Conservation (phyloP, 192 early-diverging fungal species). For the Coemansia sp. region DNA sequence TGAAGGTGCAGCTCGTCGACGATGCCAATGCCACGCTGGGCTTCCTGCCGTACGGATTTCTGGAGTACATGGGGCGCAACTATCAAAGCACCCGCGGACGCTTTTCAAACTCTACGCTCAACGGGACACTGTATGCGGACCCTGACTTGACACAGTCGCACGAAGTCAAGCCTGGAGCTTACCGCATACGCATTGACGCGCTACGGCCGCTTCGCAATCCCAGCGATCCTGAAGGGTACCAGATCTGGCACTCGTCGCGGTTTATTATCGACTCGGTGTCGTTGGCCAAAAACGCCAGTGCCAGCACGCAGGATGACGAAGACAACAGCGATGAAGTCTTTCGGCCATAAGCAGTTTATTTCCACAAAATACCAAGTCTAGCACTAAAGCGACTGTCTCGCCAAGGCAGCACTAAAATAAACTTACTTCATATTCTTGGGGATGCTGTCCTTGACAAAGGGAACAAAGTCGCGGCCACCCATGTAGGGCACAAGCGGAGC, state of each 20-base stretch:
- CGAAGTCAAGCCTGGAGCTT: constrained; percentile 28
- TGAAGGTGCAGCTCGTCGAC: constrained; percentile 52
- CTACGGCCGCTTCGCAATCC: constrained; percentile 48
- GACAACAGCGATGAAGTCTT: constrained; percentile 12
- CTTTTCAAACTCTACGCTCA: constrained; percentile 51
- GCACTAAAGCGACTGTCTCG: neutral
- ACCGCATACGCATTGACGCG: constrained; percentile 51
- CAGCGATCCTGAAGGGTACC: constrained; percentile 41
- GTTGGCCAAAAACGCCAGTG: constrained; percentile 16
- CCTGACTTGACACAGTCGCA: constrained; percentile 34
- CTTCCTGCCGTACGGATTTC: constrained; percentile 45
- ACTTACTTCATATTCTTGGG: constrained; percentile 44
- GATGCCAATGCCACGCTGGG: constrained; percentile 39
- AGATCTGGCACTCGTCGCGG: constrained; percentile 50
- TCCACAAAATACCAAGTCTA: neutral
- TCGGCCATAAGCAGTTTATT: constrained; percentile 6
- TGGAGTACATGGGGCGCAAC: constrained; percentile 54
- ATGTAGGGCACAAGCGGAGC: constrained; percentile 86
- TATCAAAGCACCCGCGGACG: constrained; percentile 43
- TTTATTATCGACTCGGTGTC: constrained; percentile 50
- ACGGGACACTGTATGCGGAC: constrained; percentile 51
- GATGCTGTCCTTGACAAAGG: constrained; percentile 57
- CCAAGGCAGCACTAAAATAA: neutral
- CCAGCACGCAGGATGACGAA: constrained; percentile 14
- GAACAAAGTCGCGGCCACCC: constrained; percentile 90